These are phyloP conservation scores for Candida sakaeoensis DNA, from an alignment of 805 yeast species.

Conservation along the genomic window DNA sequence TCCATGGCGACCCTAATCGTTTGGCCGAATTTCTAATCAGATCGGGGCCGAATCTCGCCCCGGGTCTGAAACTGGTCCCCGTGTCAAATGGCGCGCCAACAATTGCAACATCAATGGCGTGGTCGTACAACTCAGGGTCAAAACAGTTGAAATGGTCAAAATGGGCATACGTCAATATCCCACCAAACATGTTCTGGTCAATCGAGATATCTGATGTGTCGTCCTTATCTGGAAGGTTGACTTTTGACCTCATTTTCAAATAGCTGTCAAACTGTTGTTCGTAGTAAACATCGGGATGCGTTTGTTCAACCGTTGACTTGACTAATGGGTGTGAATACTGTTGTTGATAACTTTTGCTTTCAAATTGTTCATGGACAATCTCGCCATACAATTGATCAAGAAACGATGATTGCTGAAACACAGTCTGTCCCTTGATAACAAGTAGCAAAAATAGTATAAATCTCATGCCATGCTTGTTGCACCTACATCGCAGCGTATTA, in stretches of 20 bases:
- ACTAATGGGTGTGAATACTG: not conserved
- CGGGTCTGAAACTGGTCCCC: slow-evolving; percentile 53
- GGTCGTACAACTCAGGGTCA: slow-evolving; percentile 20
- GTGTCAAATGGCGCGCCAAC: slow-evolving; percentile 61
- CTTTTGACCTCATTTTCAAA: slow-evolving; percentile 12
- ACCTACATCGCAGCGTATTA: too few species aligned
- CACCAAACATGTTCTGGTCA: slow-evolving; percentile 37
- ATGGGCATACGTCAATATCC: slow-evolving; percentile 54
- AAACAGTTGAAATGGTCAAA: slow-evolving; percentile 46
- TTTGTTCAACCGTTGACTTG: slow-evolving; percentile 2
- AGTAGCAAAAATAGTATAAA: not conserved
- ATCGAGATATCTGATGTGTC: slow-evolving; percentile 27
- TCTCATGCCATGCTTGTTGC: too few species aligned
- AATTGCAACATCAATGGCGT: slow-evolving; percentile 46
- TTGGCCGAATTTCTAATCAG: slow-evolving; percentile 46
- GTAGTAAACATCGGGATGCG: slow-evolving; percentile 2
- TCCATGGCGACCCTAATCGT: slow-evolving; percentile 31
- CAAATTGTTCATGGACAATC: slow-evolving; percentile 14
- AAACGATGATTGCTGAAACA: slow-evolving; percentile 8
- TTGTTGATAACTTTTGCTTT: not conserved
- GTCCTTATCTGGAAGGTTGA: slow-evolving; percentile 31
- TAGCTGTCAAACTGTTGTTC: slow-evolving; percentile 5
- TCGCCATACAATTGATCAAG: slow-evolving; percentile 26
- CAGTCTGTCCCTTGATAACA: not conserved
- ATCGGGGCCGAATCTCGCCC: slow-evolving; percentile 59